phyloP scores from a whole-genome alignment of 2,329 filamentous ascomycete genomes.

The Hortaea sp. region DNA sequence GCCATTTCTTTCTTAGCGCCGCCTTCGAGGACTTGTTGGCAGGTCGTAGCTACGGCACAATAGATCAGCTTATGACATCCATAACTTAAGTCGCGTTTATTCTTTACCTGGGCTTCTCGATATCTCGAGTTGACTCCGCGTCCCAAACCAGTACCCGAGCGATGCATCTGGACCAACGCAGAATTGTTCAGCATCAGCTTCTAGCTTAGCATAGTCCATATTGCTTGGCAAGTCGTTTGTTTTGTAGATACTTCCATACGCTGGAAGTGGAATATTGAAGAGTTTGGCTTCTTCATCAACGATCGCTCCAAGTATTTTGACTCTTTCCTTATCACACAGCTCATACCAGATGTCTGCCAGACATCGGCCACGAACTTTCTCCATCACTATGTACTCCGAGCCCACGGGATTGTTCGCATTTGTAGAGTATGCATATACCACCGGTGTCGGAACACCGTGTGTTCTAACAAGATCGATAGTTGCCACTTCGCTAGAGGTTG shows the following conservation, averaged over 20 bases:
- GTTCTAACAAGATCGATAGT: constrained; percentile 15
- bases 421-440: constrained; percentile 10
- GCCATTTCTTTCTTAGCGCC: constrained; percentile 23
- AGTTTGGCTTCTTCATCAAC: constrained; percentile 21
- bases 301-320: constrained; percentile 16
- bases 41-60: constrained; percentile 6
- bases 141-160: constrained; percentile 22
- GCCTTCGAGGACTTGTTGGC: constrained; percentile 13
- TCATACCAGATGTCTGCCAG: constrained; percentile 16
- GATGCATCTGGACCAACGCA: constrained; percentile 26
- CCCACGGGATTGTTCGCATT: constrained; percentile 9
- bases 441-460: constrained; percentile 13
- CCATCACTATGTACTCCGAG: constrained; percentile 18
- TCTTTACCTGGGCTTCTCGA: constrained; percentile 23
- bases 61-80: neutral
- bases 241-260: constrained; percentile 24
- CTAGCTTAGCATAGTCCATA: neutral
- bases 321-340: constrained; percentile 15
- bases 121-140: constrained; percentile 14
- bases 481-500: constrained; percentile 19
- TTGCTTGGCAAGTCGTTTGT: constrained; percentile 14
- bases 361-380: constrained; percentile 8
- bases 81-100: neutral
- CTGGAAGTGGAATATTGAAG: constrained; percentile 17
- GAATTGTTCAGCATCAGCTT: constrained; percentile 4